phyloP scores from a whole-genome alignment of 768 basidiomycete species.

The Antrodiella citrinella region DNA sequence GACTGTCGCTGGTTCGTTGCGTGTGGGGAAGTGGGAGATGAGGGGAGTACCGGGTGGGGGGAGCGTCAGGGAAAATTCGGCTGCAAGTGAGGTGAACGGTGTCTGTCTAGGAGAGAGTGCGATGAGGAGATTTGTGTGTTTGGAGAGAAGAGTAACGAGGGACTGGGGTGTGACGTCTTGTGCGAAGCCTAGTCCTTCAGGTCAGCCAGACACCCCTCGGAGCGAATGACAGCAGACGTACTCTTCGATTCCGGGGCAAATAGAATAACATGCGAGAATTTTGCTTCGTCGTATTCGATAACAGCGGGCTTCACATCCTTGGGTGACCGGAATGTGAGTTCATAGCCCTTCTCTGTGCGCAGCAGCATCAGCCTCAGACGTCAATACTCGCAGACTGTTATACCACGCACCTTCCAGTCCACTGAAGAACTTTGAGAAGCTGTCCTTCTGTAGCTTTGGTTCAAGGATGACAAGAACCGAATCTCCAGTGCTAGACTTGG shows the following conservation, averaged over 20 bases:
- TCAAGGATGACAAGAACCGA: constrained; percentile 84
- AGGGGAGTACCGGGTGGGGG: constrained; percentile 80
- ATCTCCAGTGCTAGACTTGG: constrained; percentile 74
- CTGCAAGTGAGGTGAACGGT: constrained; percentile 65
- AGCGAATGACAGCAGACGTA: constrained; percentile 27
- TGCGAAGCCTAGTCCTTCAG: constrained; percentile 43
- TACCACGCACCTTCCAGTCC: constrained; percentile 56
- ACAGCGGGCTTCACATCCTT: constrained; percentile 63
- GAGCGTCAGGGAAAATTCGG: constrained; percentile 88
- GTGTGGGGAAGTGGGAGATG: constrained; percentile 78
- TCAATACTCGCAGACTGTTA: constrained; percentile 1
- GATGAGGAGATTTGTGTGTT: constrained; percentile 76
- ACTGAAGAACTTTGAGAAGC: constrained; percentile 79
- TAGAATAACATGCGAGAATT: constrained; percentile 81
- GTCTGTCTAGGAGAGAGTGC: constrained; percentile 72
- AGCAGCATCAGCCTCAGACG: neutral
- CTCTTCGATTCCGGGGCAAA: constrained; percentile 84
- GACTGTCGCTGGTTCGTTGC: constrained; percentile 52
- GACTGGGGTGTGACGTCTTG: constrained; percentile 77
- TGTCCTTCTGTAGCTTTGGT: constrained; percentile 48
- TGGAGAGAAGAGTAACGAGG: constrained; percentile 60
- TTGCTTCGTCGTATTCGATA: constrained; percentile 60
- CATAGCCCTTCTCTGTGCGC: constrained; percentile 65
- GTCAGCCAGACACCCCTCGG: neutral
- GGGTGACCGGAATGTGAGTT: constrained; percentile 80